A percentile compares a stretch with the other conserved stretches of the same genome.
phyloP scores from a whole-genome alignment of 371 early-diverging fungal genomes.

The Mortierella sp. region DNA sequence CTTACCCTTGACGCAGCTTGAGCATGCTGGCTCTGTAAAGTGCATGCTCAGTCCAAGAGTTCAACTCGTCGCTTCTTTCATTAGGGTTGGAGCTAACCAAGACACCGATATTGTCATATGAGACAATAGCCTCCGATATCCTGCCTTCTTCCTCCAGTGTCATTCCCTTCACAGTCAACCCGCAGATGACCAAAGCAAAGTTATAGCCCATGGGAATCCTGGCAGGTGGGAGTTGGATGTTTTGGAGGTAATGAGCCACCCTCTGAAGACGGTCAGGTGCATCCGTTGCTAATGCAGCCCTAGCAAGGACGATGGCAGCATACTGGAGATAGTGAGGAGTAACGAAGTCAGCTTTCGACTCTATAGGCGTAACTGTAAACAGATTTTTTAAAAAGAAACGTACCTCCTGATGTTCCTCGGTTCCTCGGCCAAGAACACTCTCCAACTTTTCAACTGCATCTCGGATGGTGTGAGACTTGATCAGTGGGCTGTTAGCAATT shows the following conservation, averaged over 20 bases:
- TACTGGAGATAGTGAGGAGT: conserved; percentile 9
- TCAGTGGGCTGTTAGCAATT: conserved; percentile 23
- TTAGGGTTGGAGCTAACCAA: conserved; percentile 58
- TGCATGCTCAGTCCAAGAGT: conserved; percentile 78
- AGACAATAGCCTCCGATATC: conserved; percentile 59
- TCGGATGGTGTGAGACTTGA: conserved; percentile 26
- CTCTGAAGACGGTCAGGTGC: conserved; percentile 47
- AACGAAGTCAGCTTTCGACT: background rate
- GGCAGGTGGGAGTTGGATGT: conserved; percentile 48
- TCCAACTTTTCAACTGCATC: conserved; percentile 42
- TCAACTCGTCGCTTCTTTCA: conserved; percentile 61
- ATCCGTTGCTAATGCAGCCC: conserved; percentile 46
- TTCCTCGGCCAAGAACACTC: conserved; percentile 28
- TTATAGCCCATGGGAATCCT: conserved; percentile 63
- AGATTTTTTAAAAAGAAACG: background rate
- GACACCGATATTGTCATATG: conserved; percentile 63
- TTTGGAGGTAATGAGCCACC: conserved; percentile 46
- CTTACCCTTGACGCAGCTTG: conserved; percentile 65
- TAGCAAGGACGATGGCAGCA: conserved; percentile 49
- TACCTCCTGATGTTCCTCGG: conserved; percentile 52
- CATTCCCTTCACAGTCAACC: conserved; percentile 69
- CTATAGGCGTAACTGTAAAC: background rate
- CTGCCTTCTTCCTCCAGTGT: conserved; percentile 66
- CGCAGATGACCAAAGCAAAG: conserved; percentile 65
- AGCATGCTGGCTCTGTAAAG: conserved; percentile 75